These are phyloP conservation scores for Annulohypoxylon truncatum DNA, from an alignment of 2,329 filamentous ascomycete genomes.

Conservation along the genomic window DNA sequence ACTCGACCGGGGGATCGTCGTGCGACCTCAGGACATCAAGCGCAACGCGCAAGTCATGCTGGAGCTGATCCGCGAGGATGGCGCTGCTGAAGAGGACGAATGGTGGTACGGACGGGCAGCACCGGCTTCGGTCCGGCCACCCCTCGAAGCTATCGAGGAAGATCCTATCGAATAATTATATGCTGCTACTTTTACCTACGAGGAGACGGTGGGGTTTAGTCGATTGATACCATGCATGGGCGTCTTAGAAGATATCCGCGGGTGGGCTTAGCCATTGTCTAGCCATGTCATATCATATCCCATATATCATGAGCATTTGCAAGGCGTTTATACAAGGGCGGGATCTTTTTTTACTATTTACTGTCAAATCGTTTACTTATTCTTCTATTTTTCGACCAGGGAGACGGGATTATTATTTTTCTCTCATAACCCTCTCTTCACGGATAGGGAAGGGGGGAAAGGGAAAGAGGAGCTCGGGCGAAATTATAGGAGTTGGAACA, in stretches of 20 bases:
- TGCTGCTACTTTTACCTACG: slow-evolving; percentile 6
- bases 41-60: slow-evolving; percentile 71
- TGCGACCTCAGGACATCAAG: slow-evolving; percentile 69
- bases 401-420: neutral
- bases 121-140: slow-evolving; percentile 66
- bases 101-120: slow-evolving; percentile 69
- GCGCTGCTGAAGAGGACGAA: slow-evolving; percentile 68
- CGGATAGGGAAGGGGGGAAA: neutral
- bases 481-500: slow-evolving; percentile 37
- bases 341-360: slow-evolving; percentile 13
- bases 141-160: slow-evolving; percentile 63
- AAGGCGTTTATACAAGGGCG: slow-evolving; percentile 44
- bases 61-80: slow-evolving; percentile 72
- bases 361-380: slow-evolving; percentile 8
- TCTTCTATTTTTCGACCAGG: slow-evolving; percentile 3
- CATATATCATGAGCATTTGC: slow-evolving; percentile 46
- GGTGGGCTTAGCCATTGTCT: slow-evolving; percentile 24
- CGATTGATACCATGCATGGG: slow-evolving; percentile 38
- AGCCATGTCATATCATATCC: slow-evolving; percentile 22
- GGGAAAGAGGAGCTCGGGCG: slow-evolving; percentile 31
- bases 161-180: slow-evolving; percentile 56
- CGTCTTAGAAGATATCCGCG: slow-evolving; percentile 39
- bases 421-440: neutral
- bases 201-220: slow-evolving; percentile 8
- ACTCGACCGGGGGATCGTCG: slow-evolving; percentile 68